Evolutionary conservation across 2,329 filamentous ascomycete species (phyloP), one percentile per base, ranked within the genome.

Genomic region (Hymenoscyphus fructigenus): DNA sequence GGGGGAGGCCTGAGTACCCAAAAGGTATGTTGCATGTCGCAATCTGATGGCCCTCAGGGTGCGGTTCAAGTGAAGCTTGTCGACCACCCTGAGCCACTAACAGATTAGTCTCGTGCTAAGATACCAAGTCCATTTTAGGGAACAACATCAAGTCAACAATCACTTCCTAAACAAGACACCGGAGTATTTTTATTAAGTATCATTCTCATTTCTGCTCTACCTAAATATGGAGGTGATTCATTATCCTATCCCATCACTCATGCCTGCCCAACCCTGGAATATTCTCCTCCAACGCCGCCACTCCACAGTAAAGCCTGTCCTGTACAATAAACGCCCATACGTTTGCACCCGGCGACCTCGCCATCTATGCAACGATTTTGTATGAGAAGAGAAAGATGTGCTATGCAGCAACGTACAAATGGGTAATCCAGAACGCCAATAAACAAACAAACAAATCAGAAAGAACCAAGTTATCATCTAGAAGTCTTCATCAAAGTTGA

Each of bases 401-500:
- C 64, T 66, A 65, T 63, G 60, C 63, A 56, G 57, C 59, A 74
- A 63, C 69, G 59, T 66, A 69, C 66, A 72, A 38, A 44, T 60
- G 57, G 50, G 65, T 65, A 58, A 60, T 50, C 62, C 34, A 5
- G 29, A 67, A 68, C 65, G 67, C 68, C 70, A 56, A 65, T 50
- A 59, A 65, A 57, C 59, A 62, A 41, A 41, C 64, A 62, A 60
- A 55, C 41, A 59, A 63, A 57, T n/a, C n/a, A 67, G 53, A 70
- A 59, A n/a, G 34, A 38, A 26, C n/a, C 38, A 47, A 53, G 17
- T 17, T 4, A n/a, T 26, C 68, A 77, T 83, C 84, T 91, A 98
- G 77, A 99, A 99, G 82, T 99, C 95, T 71, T 98, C 94, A 72
- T 98, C 93, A 75, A 99, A 98, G 78, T 81, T 85, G 82, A 99